Percentiles rank a stretch among this genome's conserved stretches.
Conservation (phyloP, 1,284 basidiomycete genomes). For the Neonothopanus nambi region DNA sequence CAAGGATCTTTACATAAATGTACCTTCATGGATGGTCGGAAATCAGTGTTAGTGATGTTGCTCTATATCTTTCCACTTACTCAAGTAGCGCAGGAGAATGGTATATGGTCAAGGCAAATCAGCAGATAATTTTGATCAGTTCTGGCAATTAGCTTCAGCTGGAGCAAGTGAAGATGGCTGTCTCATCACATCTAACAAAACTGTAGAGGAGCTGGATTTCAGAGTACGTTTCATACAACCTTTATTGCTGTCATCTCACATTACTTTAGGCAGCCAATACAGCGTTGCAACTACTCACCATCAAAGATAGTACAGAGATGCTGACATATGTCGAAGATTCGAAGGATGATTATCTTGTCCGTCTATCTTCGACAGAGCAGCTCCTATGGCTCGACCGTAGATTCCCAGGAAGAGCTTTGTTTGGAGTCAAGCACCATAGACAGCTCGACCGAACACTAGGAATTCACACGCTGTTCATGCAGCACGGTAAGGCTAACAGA, state of each 20-base stretch:
- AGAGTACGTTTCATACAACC: conserved; percentile 38
- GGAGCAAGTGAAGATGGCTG: conserved; percentile 14
- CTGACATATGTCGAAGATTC: conserved; percentile 55
- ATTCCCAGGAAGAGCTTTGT: conserved; percentile 50
- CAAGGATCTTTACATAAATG: conserved; percentile 45
- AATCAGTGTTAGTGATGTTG: conserved; percentile 28
- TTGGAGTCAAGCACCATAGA: conserved; percentile 63
- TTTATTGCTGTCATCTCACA: conserved; percentile 4
- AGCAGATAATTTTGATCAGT: conserved; percentile 19
- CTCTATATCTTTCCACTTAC: neutral
- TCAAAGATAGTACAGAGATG: conserved; percentile 31
- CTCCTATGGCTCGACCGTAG: conserved; percentile 70
- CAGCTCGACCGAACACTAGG: conserved; percentile 57
- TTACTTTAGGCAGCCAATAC: conserved; percentile 26
- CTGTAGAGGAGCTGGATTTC: conserved; percentile 43
- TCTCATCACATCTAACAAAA: conserved; percentile 35
- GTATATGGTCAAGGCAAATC: neutral
- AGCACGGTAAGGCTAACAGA: conserved; percentile 34
- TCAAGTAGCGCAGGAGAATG: neutral
- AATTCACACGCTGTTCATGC: conserved; percentile 37
- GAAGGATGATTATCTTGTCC: conserved; percentile 42
- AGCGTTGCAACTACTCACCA: conserved; percentile 34
- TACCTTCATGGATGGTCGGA: conserved; percentile 27
- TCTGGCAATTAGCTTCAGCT: conserved; percentile 34
- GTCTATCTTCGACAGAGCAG: conserved; percentile 57